Percentiles rank a stretch among this genome's conserved stretches.
Conservation (phyloP, 805 yeast species). For the Teunomyces tritomae region DNA sequence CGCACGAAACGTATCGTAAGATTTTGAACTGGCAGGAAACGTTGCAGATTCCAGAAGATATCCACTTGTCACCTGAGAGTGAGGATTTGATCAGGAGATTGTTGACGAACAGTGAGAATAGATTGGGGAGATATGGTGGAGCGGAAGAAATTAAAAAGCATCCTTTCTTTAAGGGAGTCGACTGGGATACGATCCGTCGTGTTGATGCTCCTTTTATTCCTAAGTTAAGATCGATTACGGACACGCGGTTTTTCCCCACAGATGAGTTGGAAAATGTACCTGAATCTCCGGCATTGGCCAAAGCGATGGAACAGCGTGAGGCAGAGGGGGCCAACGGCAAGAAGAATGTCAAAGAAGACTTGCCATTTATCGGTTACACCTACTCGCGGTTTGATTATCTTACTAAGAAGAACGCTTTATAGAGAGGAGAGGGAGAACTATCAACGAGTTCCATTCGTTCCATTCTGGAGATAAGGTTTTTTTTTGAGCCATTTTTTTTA, state of each 20-base stretch:
- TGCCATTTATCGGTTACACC: constrained; percentile 97
- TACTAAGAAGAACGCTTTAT: constrained; percentile 67
- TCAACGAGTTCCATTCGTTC: too few relatives aligned
- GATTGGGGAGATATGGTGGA: constrained; percentile 87
- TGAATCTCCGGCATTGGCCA: constrained; percentile 63
- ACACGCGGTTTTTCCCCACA: constrained; percentile 96
- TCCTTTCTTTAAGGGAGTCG: constrained; percentile 94
- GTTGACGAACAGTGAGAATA: constrained; percentile 71
- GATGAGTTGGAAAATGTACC: constrained; percentile 95
- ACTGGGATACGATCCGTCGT: constrained; percentile 84
- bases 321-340: constrained; percentile 43
- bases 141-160: constrained; percentile 88
- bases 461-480: too few relatives aligned
- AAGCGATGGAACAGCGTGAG: constrained; percentile 65
- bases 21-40: constrained; percentile 90
- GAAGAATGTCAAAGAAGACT: constrained; percentile 69
- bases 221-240: constrained; percentile 85
- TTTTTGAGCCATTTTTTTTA: background rate
- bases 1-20: constrained; percentile 90
- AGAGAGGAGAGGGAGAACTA: background rate
- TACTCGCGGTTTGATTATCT: constrained; percentile 91
- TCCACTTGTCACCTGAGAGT: constrained; percentile 83
- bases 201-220: constrained; percentile 95
- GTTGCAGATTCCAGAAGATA: constrained; percentile 84
- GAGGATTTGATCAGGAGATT: constrained; percentile 81